Percentiles rank a stretch among this genome's conserved stretches.
These are phyloP conservation scores for Termitomyces titanicus DNA, from an alignment of 768 basidiomycete species.

Conservation along the genomic window DNA sequence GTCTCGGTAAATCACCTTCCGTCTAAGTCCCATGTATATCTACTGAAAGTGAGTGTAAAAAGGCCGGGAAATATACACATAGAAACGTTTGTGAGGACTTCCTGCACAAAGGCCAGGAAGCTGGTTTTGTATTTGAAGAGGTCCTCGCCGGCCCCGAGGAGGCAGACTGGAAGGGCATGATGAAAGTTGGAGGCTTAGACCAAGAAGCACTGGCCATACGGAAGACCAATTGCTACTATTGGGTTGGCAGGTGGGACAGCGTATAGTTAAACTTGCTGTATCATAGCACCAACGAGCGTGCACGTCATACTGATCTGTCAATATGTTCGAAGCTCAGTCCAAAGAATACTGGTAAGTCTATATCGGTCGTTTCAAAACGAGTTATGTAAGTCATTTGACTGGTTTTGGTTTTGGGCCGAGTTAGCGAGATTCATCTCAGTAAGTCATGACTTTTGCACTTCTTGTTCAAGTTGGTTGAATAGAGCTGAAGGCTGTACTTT, in stretches of 20 bases:
- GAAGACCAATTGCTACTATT: conserved; percentile 59
- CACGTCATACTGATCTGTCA: background rate
- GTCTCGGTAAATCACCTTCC: conserved; percentile 40
- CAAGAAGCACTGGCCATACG: conserved; percentile 41
- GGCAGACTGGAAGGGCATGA: conserved; percentile 43
- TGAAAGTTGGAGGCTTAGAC: conserved; percentile 45
- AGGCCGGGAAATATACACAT: conserved; percentile 59
- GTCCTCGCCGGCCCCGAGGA: conserved; percentile 25
- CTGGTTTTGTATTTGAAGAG: conserved; percentile 50
- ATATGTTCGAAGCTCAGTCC: no score
- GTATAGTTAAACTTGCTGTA: background rate
- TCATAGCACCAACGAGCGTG: background rate
- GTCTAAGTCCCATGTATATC: background rate
- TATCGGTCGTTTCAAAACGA: background rate
- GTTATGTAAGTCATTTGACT: no score
- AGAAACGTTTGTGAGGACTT: conserved; percentile 51
- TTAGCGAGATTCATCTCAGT: background rate
- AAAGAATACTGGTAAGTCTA: background rate
- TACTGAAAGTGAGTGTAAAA: background rate
- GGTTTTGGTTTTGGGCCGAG: background rate
- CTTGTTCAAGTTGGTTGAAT: background rate
- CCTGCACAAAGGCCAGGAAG: conserved; percentile 31
- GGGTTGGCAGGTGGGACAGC: conserved; percentile 51
- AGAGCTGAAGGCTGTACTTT: background rate
- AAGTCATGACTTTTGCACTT: no score